Evolutionary conservation across 768 basidiomycete genomes (phyloP).

Genomic region (Cystobasidiopsis lactophilus): DNA sequence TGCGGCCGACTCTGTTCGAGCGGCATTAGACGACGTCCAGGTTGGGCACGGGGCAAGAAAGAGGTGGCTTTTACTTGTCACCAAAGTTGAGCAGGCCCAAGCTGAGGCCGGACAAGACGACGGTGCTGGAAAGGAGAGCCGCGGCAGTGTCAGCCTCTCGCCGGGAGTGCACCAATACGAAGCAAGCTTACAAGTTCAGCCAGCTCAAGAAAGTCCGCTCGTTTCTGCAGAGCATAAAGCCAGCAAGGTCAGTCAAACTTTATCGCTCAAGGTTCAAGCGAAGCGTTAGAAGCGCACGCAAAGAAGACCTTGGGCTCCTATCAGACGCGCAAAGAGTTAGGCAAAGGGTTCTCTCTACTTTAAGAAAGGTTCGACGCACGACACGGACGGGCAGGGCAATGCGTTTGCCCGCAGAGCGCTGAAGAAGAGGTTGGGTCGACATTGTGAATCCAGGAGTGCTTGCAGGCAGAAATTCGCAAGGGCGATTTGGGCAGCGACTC

Average conservation of each 20-base stretch:
- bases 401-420: slow-evolving; percentile 77
- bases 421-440: slow-evolving; percentile 95
- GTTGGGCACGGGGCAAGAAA: too few species aligned
- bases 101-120: slow-evolving; percentile 85
- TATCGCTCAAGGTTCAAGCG: background rate
- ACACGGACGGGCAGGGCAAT: slow-evolving; percentile 85
- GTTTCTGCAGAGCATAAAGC: background rate
- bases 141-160: background rate
- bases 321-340: background rate
- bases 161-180: background rate
- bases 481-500: too few species aligned
- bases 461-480: too few species aligned
- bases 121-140: slow-evolving; percentile 43
- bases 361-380: slow-evolving; percentile 19
- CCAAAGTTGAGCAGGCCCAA: slow-evolving; percentile 96
- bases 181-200: slow-evolving; percentile 44
- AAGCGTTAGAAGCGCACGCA: slow-evolving; percentile 26
- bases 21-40: too few species aligned
- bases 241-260: background rate
- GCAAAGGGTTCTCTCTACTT: background rate
- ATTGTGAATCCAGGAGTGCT: slow-evolving; percentile 29
- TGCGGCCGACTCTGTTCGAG: slow-evolving; percentile 67
- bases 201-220: slow-evolving; percentile 65
- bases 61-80: slow-evolving; percentile 34
- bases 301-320: slow-evolving; percentile 79